phyloP scores from a whole-genome alignment of 2,329 filamentous ascomycete genomes.

The Phyllosticta citrichinensis region DNA sequence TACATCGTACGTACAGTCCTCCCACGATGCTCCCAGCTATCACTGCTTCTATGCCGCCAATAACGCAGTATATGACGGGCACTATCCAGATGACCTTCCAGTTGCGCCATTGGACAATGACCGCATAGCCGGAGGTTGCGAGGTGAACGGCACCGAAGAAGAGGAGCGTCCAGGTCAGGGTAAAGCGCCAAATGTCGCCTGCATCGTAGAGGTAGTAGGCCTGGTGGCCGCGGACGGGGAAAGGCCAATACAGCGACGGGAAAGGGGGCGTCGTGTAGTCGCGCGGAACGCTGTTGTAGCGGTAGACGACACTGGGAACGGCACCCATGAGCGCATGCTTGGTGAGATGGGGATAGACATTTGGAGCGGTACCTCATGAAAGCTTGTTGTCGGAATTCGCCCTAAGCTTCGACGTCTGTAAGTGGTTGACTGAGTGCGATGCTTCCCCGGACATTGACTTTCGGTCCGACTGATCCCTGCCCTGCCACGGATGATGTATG shows the following conservation, averaged over 20 bases:
- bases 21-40: constrained; percentile 75
- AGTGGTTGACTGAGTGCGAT: not conserved
- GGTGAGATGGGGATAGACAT: not conserved
- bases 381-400: not conserved
- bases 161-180: constrained; percentile 74
- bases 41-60: constrained; percentile 67
- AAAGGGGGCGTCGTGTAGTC: constrained; percentile 63
- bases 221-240: constrained; percentile 46
- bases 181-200: constrained; percentile 77
- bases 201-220: constrained; percentile 61
- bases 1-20: constrained; percentile 50
- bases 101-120: constrained; percentile 55
- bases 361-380: constrained; percentile 21
- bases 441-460: not conserved
- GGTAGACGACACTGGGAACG: constrained; percentile 33
- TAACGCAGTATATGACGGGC: constrained; percentile 58
- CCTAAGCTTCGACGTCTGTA: not conserved
- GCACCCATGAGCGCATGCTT: not conserved
- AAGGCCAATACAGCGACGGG: constrained; percentile 71
- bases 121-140: constrained; percentile 59
- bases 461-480: not conserved
- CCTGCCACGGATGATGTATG: not conserved
- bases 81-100: constrained; percentile 57
- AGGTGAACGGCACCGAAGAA: constrained; percentile 68
- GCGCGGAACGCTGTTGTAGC: constrained; percentile 35